phyloP scores from a whole-genome alignment of 768 basidiomycete genomes.

The Boletus rufocinnamomeus region DNA sequence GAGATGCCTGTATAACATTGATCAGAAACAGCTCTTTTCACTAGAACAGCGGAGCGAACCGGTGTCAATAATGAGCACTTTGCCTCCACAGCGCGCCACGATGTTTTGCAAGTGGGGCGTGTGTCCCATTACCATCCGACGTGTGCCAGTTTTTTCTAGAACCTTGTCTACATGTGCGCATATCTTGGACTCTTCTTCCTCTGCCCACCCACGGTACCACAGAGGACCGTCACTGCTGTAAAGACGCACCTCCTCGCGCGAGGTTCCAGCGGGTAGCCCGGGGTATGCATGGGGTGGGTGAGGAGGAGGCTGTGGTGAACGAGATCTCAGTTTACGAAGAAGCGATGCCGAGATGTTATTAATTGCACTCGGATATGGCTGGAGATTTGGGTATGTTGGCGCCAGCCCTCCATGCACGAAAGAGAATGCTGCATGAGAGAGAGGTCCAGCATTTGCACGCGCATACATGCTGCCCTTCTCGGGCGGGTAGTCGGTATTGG shows the following conservation, averaged over 20 bases:
- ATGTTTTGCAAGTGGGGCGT: constrained; percentile 91
- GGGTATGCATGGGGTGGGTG: constrained; percentile 80
- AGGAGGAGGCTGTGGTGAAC: constrained; percentile 65
- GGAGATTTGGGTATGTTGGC: constrained; percentile 69
- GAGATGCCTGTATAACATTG: constrained; percentile 66
- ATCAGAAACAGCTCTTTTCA: constrained; percentile 12
- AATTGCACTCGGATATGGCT: constrained; percentile 82
- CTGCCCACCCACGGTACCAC: constrained; percentile 96
- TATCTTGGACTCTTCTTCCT: constrained; percentile 63
- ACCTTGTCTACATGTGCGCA: constrained; percentile 76
- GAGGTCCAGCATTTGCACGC: constrained; percentile 42
- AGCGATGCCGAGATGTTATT: constrained; percentile 75
- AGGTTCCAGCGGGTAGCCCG: constrained; percentile 66
- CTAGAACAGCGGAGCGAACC: constrained; percentile 43
- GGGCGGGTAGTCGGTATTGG: constrained; percentile 62
- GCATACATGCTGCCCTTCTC: constrained; percentile 30
- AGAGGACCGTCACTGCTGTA: constrained; percentile 81
- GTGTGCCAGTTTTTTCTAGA: constrained; percentile 71
- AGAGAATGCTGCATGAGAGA: constrained; percentile 81
- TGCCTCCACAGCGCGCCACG: constrained; percentile 84
- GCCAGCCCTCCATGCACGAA: constrained; percentile 94
- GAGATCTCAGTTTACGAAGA: constrained; percentile 66
- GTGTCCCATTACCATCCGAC: constrained; percentile 95
- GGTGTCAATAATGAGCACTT: constrained; percentile 95
- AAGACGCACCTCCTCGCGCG: constrained; percentile 64